Conservation (phyloP, 768 basidiomycete species). For the Phallus indusiatus region DNA sequence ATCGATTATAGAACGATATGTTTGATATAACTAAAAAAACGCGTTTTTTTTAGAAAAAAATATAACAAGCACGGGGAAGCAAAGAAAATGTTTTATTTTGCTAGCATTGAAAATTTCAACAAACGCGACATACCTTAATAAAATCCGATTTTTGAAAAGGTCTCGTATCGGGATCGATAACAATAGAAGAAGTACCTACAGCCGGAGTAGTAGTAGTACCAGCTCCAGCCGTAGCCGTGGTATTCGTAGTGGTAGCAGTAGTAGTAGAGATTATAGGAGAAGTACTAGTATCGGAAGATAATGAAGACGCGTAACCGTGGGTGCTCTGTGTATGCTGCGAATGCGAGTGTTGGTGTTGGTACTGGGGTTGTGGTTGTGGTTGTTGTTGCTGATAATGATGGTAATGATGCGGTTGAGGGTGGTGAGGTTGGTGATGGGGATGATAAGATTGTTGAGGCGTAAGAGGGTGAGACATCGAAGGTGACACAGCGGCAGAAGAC, state of each 20-base stretch:
- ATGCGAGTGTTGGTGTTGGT: no score
- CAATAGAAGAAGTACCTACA: not conserved
- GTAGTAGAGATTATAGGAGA: not conserved
- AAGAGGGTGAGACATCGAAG: not conserved
- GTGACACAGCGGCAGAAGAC: not conserved
- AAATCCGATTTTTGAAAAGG: not conserved
- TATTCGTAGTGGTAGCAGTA: not conserved
- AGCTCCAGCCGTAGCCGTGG: no score
- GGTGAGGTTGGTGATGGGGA: not conserved
- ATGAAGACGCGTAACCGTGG: not conserved
- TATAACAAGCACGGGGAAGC: no score
- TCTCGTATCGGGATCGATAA: not conserved
- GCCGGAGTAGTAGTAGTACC: no score
- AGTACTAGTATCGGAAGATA: not conserved
- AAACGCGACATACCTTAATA: constrained; percentile 3
- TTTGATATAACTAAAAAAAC: constrained; percentile 1
- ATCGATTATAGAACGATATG: constrained; percentile 2
- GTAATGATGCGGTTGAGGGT: not conserved
- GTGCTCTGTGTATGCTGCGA: not conserved
- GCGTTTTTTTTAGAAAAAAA: no score
- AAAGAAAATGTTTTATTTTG: no score
- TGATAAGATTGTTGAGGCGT: not conserved
- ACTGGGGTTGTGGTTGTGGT: not conserved
- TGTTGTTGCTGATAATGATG: not conserved
- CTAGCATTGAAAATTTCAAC: not conserved